A percentile compares a stretch with the other conserved stretches of the same genome.
Evolutionary conservation across 495 filamentous ascomycete species (phyloP).

Genomic region (Penicillium daleae): DNA sequence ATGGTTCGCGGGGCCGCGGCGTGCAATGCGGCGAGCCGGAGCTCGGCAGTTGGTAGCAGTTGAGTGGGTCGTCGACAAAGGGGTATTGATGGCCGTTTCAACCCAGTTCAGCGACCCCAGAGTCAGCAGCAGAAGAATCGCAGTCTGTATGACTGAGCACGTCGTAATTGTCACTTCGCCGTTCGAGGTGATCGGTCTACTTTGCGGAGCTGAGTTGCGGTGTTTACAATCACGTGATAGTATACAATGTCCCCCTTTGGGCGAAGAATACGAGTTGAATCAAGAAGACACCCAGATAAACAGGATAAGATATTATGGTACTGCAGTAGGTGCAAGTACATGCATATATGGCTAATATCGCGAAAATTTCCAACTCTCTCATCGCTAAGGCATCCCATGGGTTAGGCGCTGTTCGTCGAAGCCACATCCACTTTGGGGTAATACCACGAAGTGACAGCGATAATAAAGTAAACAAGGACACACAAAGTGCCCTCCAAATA

Average conservation of each 20-base stretch:
- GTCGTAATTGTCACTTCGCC: not conserved
- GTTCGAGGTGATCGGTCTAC: not conserved
- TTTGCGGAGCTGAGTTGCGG: not conserved
- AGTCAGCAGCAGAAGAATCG: too few relatives aligned
- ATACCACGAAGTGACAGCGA: conserved; percentile 57
- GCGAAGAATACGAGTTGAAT: not conserved
- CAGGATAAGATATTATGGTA: not conserved
- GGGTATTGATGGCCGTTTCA: not conserved
- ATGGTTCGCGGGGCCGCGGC: conserved; percentile 8
- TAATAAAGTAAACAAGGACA: conserved; percentile 61
- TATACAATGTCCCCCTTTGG: conserved; percentile 15
- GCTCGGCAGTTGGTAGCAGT: conserved; percentile 9
- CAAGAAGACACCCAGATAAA: not conserved
- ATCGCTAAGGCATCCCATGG: not conserved
- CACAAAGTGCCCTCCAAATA: conserved; percentile 81
- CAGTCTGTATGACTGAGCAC: not conserved
- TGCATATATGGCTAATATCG: not conserved
- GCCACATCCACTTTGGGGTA: conserved; percentile 43
- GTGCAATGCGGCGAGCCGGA: conserved; percentile 15
- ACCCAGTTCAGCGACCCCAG: not conserved
- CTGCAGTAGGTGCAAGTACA: not conserved
- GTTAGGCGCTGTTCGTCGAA: conserved; percentile 29
- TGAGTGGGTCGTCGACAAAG: not conserved
- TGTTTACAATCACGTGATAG: conserved; percentile 15
- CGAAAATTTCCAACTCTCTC: not conserved